A percentile compares a stretch with the other conserved stretches of the same genome.
phyloP scores from a whole-genome alignment of 371 early-diverging fungal species.

The Gilbertella persicaria region DNA sequence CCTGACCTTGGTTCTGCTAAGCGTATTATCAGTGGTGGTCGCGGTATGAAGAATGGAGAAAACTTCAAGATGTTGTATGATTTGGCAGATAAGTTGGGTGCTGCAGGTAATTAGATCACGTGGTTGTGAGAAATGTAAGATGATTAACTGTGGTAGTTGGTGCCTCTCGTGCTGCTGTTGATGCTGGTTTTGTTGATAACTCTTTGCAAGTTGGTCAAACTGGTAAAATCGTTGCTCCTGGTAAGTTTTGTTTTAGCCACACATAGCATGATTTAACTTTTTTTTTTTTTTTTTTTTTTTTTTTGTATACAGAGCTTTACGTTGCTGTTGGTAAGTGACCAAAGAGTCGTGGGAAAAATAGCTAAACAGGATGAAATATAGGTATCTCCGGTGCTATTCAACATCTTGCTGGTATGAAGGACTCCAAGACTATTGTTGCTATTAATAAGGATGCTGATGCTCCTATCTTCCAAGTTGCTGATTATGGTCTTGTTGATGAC shows the following conservation, averaged over 20 bases:
- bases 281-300: background rate
- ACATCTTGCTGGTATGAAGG: slow-evolving; percentile 99
- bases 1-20: slow-evolving; percentile 91
- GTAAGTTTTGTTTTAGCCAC: slow-evolving; percentile 36
- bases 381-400: slow-evolving; percentile 97
- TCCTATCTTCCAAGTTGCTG: slow-evolving; percentile 97
- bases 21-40: slow-evolving; percentile 93
- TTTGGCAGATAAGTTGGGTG: slow-evolving; percentile 94
- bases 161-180: slow-evolving; percentile 98
- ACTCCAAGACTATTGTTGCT: slow-evolving; percentile 96
- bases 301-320: slow-evolving; percentile 70
- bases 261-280: too few species aligned
- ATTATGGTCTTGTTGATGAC: slow-evolving; percentile 96
- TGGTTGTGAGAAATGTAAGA: slow-evolving; percentile 23
- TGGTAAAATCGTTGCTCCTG: slow-evolving; percentile 97
- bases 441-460: slow-evolving; percentile 99
- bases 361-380: slow-evolving; percentile 12
- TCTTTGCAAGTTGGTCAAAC: slow-evolving; percentile 98
- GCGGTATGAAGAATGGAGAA: slow-evolving; percentile 96
- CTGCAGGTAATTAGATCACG: slow-evolving; percentile 70
- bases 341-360: slow-evolving; percentile 13
- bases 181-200: slow-evolving; percentile 96
- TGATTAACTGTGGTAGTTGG: slow-evolving; percentile 67
- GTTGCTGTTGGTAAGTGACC: slow-evolving; percentile 78
- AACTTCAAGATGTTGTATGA: slow-evolving; percentile 93